phyloP scores from a whole-genome alignment of 2,329 filamentous ascomycete genomes.

The Penicillium thymicola region DNA sequence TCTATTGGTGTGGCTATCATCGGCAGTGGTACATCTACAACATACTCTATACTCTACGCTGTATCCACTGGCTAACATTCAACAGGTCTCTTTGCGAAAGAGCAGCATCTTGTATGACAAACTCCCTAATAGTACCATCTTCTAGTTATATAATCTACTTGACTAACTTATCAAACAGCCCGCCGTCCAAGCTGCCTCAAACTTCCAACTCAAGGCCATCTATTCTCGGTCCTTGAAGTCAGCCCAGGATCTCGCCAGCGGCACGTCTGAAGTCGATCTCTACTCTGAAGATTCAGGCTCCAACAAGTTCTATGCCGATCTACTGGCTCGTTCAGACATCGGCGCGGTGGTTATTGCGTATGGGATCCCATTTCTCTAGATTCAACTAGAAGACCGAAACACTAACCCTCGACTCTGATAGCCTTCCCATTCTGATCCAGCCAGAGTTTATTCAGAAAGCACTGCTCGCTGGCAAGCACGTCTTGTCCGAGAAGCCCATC shows the following conservation, averaged over 20 bases:
- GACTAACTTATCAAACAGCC: slow-evolving; percentile 38
- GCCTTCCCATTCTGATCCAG: slow-evolving; percentile 53
- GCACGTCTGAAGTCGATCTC: slow-evolving; percentile 43
- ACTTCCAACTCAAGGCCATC: slow-evolving; percentile 53
- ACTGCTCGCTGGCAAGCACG: slow-evolving; percentile 52
- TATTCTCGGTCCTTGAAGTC: slow-evolving; percentile 58
- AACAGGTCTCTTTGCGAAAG: slow-evolving; percentile 54
- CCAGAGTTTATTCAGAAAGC: slow-evolving; percentile 51
- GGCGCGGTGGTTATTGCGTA: slow-evolving; percentile 52
- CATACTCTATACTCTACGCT: not conserved
- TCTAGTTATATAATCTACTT: not conserved
- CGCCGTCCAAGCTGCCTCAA: slow-evolving; percentile 47
- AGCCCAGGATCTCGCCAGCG: slow-evolving; percentile 44
- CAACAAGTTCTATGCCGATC: slow-evolving; percentile 45
- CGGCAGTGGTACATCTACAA: slow-evolving; percentile 45
- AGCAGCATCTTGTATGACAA: slow-evolving; percentile 51
- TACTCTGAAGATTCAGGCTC: slow-evolving; percentile 55
- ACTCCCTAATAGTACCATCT: not conserved
- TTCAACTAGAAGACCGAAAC: not conserved
- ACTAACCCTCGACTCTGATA: slow-evolving; percentile 20
- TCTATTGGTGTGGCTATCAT: slow-evolving; percentile 51
- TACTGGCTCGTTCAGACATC: slow-evolving; percentile 50
- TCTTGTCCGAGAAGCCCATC: slow-evolving; percentile 58
- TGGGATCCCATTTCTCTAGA: slow-evolving; percentile 9
- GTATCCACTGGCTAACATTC: not conserved